Evolutionary conservation across 2,329 filamentous ascomycete species (phyloP), one percentile per base, ranked within the genome.

Genomic region (Trichoderma sp.): DNA sequence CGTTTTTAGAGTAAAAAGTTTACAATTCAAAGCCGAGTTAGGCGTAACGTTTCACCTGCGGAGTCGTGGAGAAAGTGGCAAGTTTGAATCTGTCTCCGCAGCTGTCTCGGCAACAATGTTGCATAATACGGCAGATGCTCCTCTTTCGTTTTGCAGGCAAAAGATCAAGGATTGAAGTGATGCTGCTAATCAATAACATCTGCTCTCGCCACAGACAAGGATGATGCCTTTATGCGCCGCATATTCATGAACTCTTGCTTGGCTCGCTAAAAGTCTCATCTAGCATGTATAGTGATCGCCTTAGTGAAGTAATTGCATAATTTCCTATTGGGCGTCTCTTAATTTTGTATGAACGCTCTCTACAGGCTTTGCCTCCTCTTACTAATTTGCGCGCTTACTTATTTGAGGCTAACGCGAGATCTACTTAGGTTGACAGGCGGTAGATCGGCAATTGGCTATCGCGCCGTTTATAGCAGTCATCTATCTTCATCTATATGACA

Each of bases 1-100:
- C 0, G 3, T 5, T 43, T n/a, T n/a, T n/a, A 3, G 16, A n/a
- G 40, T n/a, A 10, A 43, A 2, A 19, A 3, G 0, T 43, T n/a
- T 8, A 6, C 16, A 6, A 6, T 33, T n/a, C 5, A 10, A 43
- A n/a, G 3, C 40, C n/a, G 40, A n/a, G 3, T 2, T 40, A 19
- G 16, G 16, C n/a, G 40, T 7, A 43, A n/a, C 40, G 8, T 8
- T 43, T 43, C 14, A 40, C 19, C 14, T 40, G 2, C 16, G 5
- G 37, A 19, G 3, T 40, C 16, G 2, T 40, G 37, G 5, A 19
- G 37, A 40, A 19, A 7, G 37, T 40, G 37, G 37, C 37, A 19
- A 40, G 6, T 40, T 19, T 16, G 19, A 19, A 16, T 6, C 14
- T 2, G 1, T 19, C 37, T 40, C 37, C 37, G 37, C 6, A 40